Evolutionary conservation across 306 rosid genomes (phyloP).

Genomic region (Nissolia schottii): DNA sequence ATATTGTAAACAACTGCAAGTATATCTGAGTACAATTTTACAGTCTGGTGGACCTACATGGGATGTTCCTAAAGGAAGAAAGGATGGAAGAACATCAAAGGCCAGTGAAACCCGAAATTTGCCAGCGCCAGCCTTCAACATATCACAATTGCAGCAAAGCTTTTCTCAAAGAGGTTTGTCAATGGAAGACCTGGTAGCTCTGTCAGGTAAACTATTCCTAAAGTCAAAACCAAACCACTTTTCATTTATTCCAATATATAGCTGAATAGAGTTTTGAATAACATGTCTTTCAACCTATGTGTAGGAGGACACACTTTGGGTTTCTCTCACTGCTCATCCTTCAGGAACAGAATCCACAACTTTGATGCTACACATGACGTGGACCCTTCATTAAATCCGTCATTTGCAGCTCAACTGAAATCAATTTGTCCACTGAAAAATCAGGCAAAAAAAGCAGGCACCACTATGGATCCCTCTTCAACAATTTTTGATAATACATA

Average conservation of each 20-base stretch:
- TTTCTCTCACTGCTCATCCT: constrained; percentile 87
- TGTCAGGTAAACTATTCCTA: constrained; percentile 65
- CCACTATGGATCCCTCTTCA: constrained; percentile 49
- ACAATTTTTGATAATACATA: constrained; percentile 61
- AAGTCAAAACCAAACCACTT: not conserved
- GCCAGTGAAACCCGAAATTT: constrained; percentile 66
- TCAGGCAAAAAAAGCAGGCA: constrained; percentile 54
- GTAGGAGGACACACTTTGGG: constrained; percentile 93
- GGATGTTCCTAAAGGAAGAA: constrained; percentile 85
- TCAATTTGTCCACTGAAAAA: constrained; percentile 54
- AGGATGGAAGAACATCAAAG: constrained; percentile 76
- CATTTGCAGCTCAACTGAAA: constrained; percentile 51
- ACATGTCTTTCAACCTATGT: constrained; percentile 12
- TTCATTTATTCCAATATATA: not conserved
- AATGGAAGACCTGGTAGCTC: constrained; percentile 57
- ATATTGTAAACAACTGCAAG: not conserved
- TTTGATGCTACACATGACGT: constrained; percentile 50
- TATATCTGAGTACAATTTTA: not conserved
- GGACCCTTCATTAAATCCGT: constrained; percentile 55
- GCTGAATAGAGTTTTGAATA: not conserved
- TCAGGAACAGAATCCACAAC: constrained; percentile 60
- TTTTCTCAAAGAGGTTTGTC: constrained; percentile 79
- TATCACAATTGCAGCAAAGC: constrained; percentile 67
- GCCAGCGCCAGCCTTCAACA: constrained; percentile 77
- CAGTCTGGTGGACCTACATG: constrained; percentile 91